Evolutionary conservation across 164 flowering plant genomes (phyloP), one percentile per base, ranked within the genome.

Genomic region (Tinospora cordifolia): DNA sequence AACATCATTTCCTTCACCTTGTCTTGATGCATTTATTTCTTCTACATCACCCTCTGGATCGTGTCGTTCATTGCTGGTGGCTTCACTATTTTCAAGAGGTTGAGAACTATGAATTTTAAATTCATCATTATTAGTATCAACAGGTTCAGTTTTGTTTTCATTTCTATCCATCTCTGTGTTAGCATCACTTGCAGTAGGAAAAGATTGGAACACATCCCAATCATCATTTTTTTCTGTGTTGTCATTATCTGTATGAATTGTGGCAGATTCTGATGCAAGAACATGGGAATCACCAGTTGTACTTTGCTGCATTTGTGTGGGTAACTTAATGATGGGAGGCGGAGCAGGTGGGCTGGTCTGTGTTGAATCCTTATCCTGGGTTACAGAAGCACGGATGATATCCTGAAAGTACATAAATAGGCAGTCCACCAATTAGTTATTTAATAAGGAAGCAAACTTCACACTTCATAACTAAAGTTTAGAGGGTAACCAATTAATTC

Each of bases 191-290:
- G 84, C 75, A n/a, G 90, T 87, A 63, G 93, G 87, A 80, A 92
- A 90, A 68, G 98, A 94, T 80, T 94, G 98, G 76, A 94, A 94
- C 54, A 92, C 74, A 75, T 94, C 97, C 98, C 98, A 94, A 75
- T 94, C 98, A 79, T 92, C 98, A 2, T 92, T 83, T 39, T 80
- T 84, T 39, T 78, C 80, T 27, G 26, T 58, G 21, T 27, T 26
- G 24, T 74, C 77, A 12, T 71, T 46, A 66, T 70, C 74, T 60
- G 78, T 41, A 15, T 46, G 71, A 21, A 38, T 38, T 46, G 79
- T 27, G 14, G 71, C 41, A 62, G 80, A 70, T n/a, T 71, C 51
- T 13, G 72, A 25, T 30, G 72, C 27, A 60, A 36, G 11, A n/a
- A 25, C 64, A 51, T 75, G 69, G 19, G 80, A 19, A 62, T 67